phyloP scores from a whole-genome alignment of 495 filamentous ascomycete species.

The Penicillium coffeae region DNA sequence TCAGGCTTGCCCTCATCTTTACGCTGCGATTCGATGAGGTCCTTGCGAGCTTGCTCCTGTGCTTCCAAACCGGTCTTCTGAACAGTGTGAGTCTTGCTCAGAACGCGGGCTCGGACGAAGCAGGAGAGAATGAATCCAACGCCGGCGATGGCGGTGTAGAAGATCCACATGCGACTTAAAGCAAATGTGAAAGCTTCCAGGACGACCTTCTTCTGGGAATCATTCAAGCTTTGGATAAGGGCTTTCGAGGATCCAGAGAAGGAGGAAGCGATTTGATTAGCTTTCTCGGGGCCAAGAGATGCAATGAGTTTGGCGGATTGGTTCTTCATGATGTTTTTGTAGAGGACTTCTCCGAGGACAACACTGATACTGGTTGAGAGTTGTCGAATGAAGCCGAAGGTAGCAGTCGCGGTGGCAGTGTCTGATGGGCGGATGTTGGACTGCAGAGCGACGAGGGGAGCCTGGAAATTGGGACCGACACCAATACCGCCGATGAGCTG shows the following conservation, averaged over 20 bases:
- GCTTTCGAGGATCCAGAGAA: conserved; percentile 58
- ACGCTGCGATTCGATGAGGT: conserved; percentile 30
- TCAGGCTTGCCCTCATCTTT: conserved; percentile 21
- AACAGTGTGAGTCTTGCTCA: conserved; percentile 58
- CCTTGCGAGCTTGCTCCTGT: conserved; percentile 42
- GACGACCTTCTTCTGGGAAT: conserved; percentile 44
- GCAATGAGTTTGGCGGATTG: conserved; percentile 35
- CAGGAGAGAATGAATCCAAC: conserved; percentile 52
- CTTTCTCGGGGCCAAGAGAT: conserved; percentile 30
- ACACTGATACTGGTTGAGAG: conserved; percentile 50
- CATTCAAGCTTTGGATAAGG: conserved; percentile 48
- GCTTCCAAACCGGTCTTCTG: conserved; percentile 60
- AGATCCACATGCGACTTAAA: conserved; percentile 66
- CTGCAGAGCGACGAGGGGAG: conserved; percentile 57
- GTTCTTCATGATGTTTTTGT: conserved; percentile 51
- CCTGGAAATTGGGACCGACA: conserved; percentile 55
- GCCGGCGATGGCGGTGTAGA: conserved; percentile 52
- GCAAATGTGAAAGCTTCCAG: conserved; percentile 52
- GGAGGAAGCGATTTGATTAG: conserved; percentile 32
- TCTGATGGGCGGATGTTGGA: conserved; percentile 47
- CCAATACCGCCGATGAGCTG: conserved; percentile 53
- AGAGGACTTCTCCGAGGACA: conserved; percentile 55
- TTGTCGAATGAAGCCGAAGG: conserved; percentile 51
- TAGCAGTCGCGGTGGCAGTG: conserved; percentile 50
- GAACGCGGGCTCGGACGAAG: conserved; percentile 50